A percentile compares a stretch with the other conserved stretches of the same genome.
Evolutionary conservation across 768 basidiomycete species (phyloP).

Genomic region (Tylopilus sp.): DNA sequence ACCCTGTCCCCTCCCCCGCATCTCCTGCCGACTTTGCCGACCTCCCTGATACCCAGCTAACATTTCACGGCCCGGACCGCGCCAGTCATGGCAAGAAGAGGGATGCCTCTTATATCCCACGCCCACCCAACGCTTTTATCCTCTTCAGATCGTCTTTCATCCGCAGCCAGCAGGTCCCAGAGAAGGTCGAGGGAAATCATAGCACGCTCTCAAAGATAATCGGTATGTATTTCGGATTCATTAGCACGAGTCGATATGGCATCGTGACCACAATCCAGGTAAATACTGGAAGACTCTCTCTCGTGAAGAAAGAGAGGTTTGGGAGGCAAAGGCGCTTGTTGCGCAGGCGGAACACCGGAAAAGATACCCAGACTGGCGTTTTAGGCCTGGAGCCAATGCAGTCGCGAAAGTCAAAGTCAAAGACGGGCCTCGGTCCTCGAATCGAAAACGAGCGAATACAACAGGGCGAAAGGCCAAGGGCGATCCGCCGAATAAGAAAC

Average conservation of each 20-base stretch:
- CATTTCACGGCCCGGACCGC: constrained; percentile 34
- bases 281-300: constrained; percentile 73
- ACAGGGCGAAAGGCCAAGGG: constrained; percentile 27
- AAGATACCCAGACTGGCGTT: constrained; percentile 80
- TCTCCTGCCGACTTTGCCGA: constrained; percentile 21
- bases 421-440: constrained; percentile 35
- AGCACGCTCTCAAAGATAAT: constrained; percentile 80
- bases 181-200: constrained; percentile 76
- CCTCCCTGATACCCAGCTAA: constrained; percentile 16
- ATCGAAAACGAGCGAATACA: constrained; percentile 30
- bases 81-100: constrained; percentile 58
- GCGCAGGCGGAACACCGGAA: constrained; percentile 73
- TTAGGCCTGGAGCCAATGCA: constrained; percentile 59
- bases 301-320: constrained; percentile 61
- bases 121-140: constrained; percentile 84
- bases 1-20: constrained; percentile 13
- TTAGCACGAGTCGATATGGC: neutral
- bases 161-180: constrained; percentile 67
- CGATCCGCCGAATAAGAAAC: constrained; percentile 28
- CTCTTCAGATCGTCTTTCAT: constrained; percentile 81
- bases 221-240: constrained; percentile 36
- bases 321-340: constrained; percentile 71
- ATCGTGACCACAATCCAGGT: constrained; percentile 37
- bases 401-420: constrained; percentile 38
- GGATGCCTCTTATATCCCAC: constrained; percentile 73